Evolutionary conservation across 179 eudicot genomes (phyloP).

Genomic region (Nepenthes alata): DNA sequence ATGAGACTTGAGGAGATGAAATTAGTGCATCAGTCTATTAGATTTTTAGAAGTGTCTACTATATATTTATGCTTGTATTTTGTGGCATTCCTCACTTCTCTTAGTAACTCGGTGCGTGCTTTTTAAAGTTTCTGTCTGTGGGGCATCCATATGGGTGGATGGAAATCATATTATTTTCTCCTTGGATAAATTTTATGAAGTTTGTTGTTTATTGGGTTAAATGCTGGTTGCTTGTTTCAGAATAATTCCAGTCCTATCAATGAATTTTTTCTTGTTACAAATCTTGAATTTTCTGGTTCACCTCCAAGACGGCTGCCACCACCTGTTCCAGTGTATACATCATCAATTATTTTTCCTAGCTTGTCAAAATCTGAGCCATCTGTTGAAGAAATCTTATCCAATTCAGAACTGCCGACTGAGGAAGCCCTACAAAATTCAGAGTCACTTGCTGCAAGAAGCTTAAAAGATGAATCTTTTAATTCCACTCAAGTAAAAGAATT

Average conservation of each 20-base stretch:
- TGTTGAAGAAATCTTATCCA: slow-evolving; percentile 22
- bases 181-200: neutral
- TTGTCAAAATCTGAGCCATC: slow-evolving; percentile 44
- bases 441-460: slow-evolving; percentile 26
- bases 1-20: too few species aligned
- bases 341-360: slow-evolving; percentile 45
- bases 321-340: slow-evolving; percentile 36
- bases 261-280: slow-evolving; percentile 79
- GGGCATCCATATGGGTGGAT: neutral
- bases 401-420: slow-evolving; percentile 14
- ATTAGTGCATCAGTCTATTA: too few species aligned
- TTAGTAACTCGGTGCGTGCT: too few species aligned
- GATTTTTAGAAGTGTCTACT: too few species aligned
- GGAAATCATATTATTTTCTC: neutral
- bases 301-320: slow-evolving; percentile 90
- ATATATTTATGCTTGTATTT: too few species aligned
- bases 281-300: slow-evolving; percentile 69
- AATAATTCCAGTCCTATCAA: slow-evolving; percentile 60
- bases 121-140: too few species aligned
- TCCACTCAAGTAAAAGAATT: slow-evolving; percentile 60
- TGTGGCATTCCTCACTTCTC: too few species aligned
- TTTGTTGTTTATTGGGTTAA: slow-evolving; percentile 3
- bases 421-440: slow-evolving; percentile 1
- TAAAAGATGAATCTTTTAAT: slow-evolving; percentile 49
- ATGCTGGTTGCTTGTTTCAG: slow-evolving; percentile 26